Percentiles rank a stretch among this genome's conserved stretches.
Conservation (phyloP, 805 yeast species). For the Nakazawaea sp. region DNA sequence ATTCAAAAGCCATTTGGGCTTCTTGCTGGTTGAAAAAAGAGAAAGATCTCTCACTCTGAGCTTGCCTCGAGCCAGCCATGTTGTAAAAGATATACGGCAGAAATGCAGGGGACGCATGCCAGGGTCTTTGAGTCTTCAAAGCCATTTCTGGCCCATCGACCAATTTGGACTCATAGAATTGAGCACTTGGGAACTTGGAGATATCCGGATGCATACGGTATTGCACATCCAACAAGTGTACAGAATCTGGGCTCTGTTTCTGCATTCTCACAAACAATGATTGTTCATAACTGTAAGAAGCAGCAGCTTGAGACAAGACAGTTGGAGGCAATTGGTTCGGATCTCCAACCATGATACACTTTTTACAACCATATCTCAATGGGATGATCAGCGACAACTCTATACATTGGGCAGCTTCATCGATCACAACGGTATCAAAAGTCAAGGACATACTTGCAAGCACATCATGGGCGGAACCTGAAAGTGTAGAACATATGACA, state of each 20-base stretch:
- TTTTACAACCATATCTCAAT: constrained; percentile 79
- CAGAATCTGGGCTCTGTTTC: constrained; percentile 48
- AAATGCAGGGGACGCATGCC: constrained; percentile 57
- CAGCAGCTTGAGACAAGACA: constrained; percentile 84
- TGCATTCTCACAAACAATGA: constrained; percentile 94
- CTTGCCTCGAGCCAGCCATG: constrained; percentile 56
- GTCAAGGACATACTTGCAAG: constrained; percentile 65
- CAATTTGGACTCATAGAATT: constrained; percentile 70
- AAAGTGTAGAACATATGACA: constrained; percentile 83
- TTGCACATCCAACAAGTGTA: constrained; percentile 78
- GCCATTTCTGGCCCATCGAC: constrained; percentile 77
- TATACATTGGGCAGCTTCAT: constrained; percentile 97
- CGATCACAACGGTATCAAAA: constrained; percentile 88
- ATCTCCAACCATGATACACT: constrained; percentile 97
- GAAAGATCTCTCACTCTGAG: constrained; percentile 53
- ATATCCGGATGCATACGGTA: constrained; percentile 97
- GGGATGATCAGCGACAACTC: constrained; percentile 91
- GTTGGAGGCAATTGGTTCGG: constrained; percentile 98
- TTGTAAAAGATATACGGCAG: constrained; percentile 80
- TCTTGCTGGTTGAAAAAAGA: constrained; percentile 71
- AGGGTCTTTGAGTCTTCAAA: constrained; percentile 46
- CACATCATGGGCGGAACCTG: constrained; percentile 91
- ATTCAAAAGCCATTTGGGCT: constrained; percentile 64
- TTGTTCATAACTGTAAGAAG: constrained; percentile 75
- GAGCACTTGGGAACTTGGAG: constrained; percentile 76